Conservation (phyloP, 2,329 filamentous ascomycete genomes). For the Teratosphaeria nubilosa region DNA sequence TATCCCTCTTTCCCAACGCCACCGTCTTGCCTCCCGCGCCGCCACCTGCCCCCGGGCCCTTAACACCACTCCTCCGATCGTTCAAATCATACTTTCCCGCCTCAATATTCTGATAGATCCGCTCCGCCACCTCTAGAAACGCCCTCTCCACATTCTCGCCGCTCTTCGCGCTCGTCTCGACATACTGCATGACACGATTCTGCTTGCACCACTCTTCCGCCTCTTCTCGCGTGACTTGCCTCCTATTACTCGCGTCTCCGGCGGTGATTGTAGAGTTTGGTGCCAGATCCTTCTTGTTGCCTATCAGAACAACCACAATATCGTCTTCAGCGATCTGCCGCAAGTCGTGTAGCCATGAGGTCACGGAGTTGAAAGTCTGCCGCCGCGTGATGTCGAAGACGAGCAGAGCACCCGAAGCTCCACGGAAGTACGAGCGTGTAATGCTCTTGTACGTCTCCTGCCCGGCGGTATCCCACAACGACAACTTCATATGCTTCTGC, state of each 20-base stretch:
- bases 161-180: constrained; percentile 93
- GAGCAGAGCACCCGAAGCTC: constrained; percentile 65
- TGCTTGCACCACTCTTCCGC: constrained; percentile 79
- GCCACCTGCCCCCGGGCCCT: constrained; percentile 49
- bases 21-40: constrained; percentile 32
- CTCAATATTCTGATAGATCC: constrained; percentile 95
- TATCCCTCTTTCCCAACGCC: constrained; percentile 35
- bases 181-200: constrained; percentile 85
- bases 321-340: constrained; percentile 91
- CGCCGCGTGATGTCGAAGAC: constrained; percentile 90
- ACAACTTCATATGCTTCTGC: constrained; percentile 82
- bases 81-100: constrained; percentile 90
- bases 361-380: constrained; percentile 77
- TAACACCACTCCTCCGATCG: constrained; percentile 84
- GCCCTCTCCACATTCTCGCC: constrained; percentile 89
- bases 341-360: constrained; percentile 87
- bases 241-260: constrained; percentile 42
- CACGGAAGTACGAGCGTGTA: constrained; percentile 86
- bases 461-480: constrained; percentile 89
- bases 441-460: constrained; percentile 98
- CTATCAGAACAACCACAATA: constrained; percentile 88
- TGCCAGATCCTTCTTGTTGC: constrained; percentile 86
- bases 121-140: constrained; percentile 85
- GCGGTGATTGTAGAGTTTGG: constrained; percentile 29
- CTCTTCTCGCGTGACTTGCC: constrained; percentile 72